phyloP scores from a whole-genome alignment of 164 flowering plant genomes.

The Liriodendron chinense region DNA sequence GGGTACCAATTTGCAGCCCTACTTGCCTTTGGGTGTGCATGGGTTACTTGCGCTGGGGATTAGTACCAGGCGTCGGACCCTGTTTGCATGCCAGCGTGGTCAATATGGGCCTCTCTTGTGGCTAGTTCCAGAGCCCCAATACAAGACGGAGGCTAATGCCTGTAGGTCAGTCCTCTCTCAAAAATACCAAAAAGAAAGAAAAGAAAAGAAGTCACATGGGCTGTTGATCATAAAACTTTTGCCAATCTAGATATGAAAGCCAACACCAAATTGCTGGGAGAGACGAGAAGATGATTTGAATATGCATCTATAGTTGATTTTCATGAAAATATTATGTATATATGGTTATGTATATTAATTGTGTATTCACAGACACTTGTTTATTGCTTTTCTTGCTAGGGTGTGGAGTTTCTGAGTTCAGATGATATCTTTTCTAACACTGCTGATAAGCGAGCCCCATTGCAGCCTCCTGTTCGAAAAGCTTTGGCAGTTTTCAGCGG shows the following conservation, averaged over 20 bases:
- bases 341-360: neutral
- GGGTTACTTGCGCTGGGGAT: too few species aligned
- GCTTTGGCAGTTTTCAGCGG: constrained; percentile 73
- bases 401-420: constrained; percentile 42
- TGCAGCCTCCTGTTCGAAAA: constrained; percentile 71
- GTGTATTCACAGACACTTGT: neutral
- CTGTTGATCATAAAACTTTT: neutral
- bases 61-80: too few species aligned
- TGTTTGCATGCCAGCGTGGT: too few species aligned
- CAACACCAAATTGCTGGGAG: too few species aligned
- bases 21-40: too few species aligned
- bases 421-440: constrained; percentile 52
- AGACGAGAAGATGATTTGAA: too few species aligned
- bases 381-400: constrained; percentile 30
- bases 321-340: too few species aligned
- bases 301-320: too few species aligned
- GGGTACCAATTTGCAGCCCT: too few species aligned
- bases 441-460: constrained; percentile 51
- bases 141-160: neutral
- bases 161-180: neutral
- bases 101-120: too few species aligned
- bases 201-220: neutral
- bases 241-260: neutral
- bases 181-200: too few species aligned
- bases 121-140: neutral